Percentiles rank a stretch among this genome's conserved stretches.
Conservation (phyloP, 805 yeast genomes). For the Saccharomycopsis javanensis region DNA sequence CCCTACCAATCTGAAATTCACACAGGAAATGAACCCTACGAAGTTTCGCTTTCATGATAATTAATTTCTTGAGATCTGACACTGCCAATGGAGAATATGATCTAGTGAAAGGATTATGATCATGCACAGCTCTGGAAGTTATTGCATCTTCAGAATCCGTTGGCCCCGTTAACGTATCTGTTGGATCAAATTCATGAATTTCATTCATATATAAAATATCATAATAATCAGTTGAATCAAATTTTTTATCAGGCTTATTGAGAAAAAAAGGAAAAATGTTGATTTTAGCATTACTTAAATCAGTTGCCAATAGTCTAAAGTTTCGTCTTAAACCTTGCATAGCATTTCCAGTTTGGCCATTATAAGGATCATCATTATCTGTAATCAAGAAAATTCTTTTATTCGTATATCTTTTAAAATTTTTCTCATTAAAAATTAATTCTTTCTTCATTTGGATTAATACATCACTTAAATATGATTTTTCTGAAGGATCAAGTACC, state of each 20-base stretch:
- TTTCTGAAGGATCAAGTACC: constrained; percentile 20
- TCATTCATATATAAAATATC: constrained; percentile 35
- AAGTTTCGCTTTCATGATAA: constrained; percentile 51
- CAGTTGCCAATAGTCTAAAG: constrained; percentile 49
- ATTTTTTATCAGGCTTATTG: constrained; percentile 25
- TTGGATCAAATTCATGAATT: constrained; percentile 15
- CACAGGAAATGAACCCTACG: constrained; percentile 54
- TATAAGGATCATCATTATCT: constrained; percentile 59
- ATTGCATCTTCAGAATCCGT: background rate
- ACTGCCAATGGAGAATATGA: background rate
- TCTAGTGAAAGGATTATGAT: background rate
- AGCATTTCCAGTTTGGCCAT: constrained; percentile 23
- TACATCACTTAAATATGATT: constrained; percentile 32
- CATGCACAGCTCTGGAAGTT: background rate
- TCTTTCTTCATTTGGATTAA: constrained; percentile 47
- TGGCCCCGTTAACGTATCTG: background rate
- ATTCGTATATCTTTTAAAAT: constrained; percentile 38
- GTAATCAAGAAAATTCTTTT: constrained; percentile 65
- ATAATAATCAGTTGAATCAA: constrained; percentile 42
- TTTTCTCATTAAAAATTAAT: constrained; percentile 33
- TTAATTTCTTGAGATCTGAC: constrained; percentile 34
- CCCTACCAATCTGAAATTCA: constrained; percentile 46
- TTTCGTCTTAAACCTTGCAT: constrained; percentile 30
- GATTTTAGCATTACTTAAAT: constrained; percentile 45
- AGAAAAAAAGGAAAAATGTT: constrained; percentile 58